Conservation (phyloP, 116 monocot species). For the Phalaenopsis hybrid region DNA sequence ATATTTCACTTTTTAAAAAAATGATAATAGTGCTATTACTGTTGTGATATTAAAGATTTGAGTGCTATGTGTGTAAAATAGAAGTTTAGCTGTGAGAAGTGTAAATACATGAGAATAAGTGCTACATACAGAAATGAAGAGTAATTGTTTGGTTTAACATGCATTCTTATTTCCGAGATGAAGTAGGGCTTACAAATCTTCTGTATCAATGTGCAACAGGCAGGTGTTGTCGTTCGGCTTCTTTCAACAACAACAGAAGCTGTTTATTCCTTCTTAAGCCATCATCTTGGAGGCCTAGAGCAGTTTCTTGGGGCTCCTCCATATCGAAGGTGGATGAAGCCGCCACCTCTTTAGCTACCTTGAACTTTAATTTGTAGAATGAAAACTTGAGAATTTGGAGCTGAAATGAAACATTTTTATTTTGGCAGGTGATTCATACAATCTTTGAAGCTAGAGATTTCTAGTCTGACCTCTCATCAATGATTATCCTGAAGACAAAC, state of each 20-base stretch:
- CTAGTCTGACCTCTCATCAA: background rate
- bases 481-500: background rate
- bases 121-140: background rate
- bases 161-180: background rate
- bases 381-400: too few species aligned
- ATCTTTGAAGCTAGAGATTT: background rate
- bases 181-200: background rate
- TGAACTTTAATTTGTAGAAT: too few species aligned
- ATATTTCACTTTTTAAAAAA: too few species aligned
- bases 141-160: background rate
- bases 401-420: background rate
- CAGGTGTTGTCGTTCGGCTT: constrained; percentile 62
- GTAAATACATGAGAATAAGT: too few species aligned
- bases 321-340: constrained; percentile 20
- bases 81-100: too few species aligned
- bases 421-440: background rate
- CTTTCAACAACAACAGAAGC: constrained; percentile 58
- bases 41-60: too few species aligned
- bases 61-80: too few species aligned
- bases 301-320: constrained; percentile 60
- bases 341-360: too few species aligned
- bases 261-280: constrained; percentile 60
- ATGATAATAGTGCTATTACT: too few species aligned
- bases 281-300: constrained; percentile 54
- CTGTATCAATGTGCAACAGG: constrained; percentile 28